These are phyloP conservation scores for Gymnopilus junonius DNA, from an alignment of 768 basidiomycete genomes.

Conservation along the genomic window DNA sequence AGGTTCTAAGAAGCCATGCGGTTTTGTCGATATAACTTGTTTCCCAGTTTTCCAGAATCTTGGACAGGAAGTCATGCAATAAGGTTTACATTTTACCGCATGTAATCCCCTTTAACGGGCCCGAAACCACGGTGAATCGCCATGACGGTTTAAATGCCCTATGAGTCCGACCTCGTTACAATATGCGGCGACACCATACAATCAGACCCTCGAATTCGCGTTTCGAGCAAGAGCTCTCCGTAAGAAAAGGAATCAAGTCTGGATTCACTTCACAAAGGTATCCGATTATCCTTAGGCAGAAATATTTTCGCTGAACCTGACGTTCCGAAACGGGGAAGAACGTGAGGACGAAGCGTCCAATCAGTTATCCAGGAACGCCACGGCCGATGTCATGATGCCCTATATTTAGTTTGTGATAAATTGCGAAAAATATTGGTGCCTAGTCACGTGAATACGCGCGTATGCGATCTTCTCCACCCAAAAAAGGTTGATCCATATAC, in stretches of 20 bases:
- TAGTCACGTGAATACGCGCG: neutral
- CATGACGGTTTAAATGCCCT: neutral
- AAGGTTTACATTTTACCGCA: neutral
- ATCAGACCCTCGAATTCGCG: neutral
- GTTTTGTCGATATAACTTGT: neutral
- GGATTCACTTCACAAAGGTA: no score
- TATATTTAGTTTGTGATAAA: neutral
- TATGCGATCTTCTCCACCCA: neutral
- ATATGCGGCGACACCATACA: no score
- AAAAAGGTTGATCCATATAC: neutral
- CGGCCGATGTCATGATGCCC: neutral
- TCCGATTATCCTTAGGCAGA: no score
- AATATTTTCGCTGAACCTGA: neutral
- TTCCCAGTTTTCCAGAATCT: neutral
- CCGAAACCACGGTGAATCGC: neutral
- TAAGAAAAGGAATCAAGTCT: neutral
- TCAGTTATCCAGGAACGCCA: neutral
- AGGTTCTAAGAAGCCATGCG: neutral
- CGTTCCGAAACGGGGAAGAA: neutral
- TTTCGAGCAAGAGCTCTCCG: neutral
- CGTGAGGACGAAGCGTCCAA: neutral
- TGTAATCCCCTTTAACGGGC: neutral
- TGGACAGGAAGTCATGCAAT: neutral
- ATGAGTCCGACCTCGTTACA: no score
- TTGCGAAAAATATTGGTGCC: neutral